Evolutionary conservation across 495 filamentous ascomycete genomes (phyloP), one percentile per base, ranked within the genome.

Genomic region (Astrothelium macrocarpum): DNA sequence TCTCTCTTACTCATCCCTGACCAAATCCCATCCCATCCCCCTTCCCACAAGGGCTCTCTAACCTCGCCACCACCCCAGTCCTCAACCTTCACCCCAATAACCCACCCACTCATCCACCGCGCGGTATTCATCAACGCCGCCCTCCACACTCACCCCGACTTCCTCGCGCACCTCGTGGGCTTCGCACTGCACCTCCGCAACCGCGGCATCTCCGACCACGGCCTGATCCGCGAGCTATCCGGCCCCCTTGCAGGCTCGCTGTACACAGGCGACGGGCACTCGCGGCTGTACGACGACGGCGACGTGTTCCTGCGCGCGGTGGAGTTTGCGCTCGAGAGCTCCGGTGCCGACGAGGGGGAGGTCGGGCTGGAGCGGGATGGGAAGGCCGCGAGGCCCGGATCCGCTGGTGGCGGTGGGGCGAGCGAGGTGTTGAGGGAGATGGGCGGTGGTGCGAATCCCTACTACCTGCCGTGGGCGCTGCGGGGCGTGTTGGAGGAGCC

Each of bases 121-220:
- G 90, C 92, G 32, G 93, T 93, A 5, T 98, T 97, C 71, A 90
- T 98, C 59, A 93, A 97, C 73, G 90, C 92, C 39, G 83, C 91
- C 65, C 84, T 96, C 32, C 93, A 98, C 71, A 87, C 93, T n/a
- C n/a, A n/a, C 9, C 91, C 94, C 5, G 91, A 95, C 71, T 97
- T 97, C 69, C 82, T 98, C 14, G 90, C 90, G 2, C 90, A 95
- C 69, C 80, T 98, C 1, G 88, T 97, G 29, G 95, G 92, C 58
- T 97, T 98, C 71, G 86, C 90, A 1, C 80, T 97, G 64, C 97
- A 96, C 68, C 79, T 98, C 29, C 87, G 94, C 53, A 98, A 98
- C 68, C 82, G 96, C 18, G 94, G 94, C 2, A 81, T 97, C 26
- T 82, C 88, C 32, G 94, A 98, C 66, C 94, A 97, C 71, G 94